phyloP scores from a whole-genome alignment of 495 filamentous ascomycete genomes.

The Immersiella caudata region DNA sequence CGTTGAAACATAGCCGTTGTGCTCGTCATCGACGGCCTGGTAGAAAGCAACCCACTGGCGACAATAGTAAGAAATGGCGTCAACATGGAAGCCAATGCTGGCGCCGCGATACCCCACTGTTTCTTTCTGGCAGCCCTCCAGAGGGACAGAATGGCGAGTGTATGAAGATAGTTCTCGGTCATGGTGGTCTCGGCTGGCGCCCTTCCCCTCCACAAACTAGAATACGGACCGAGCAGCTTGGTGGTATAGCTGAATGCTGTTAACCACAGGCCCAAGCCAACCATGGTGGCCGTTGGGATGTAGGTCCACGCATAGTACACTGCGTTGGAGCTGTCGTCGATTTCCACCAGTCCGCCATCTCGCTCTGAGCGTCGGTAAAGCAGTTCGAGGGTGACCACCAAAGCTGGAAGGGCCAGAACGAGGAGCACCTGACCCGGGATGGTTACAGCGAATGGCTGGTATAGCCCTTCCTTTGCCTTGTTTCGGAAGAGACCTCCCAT shows the following conservation, averaged over 20 bases:
- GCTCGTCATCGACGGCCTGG: not conserved
- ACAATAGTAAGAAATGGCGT: slow-evolving; percentile 6
- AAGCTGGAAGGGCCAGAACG: not conserved
- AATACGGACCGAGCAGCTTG: slow-evolving; percentile 10
- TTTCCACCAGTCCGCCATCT: not conserved
- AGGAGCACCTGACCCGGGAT: not conserved
- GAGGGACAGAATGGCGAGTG: not conserved
- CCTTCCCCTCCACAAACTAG: not conserved
- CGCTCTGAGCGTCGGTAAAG: not conserved
- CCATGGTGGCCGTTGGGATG: slow-evolving; percentile 6
- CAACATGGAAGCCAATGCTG: slow-evolving; percentile 1
- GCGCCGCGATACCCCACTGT: not conserved
- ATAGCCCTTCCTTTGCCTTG: not conserved
- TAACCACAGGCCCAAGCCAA: not conserved
- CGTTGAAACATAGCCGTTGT: not conserved
- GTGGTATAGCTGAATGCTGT: not conserved
- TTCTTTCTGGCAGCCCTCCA: not conserved
- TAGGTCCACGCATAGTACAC: slow-evolving; percentile 10
- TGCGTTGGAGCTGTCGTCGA: not conserved
- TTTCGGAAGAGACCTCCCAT: no score
- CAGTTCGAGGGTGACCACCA: not conserved
- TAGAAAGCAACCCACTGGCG: slow-evolving; percentile 1
- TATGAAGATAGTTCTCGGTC: not conserved
- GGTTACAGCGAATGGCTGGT: not conserved
- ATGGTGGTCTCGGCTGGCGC: not conserved